phyloP scores from a whole-genome alignment of 2,329 filamentous ascomycete species.

The Xylariomycetidae sp. region DNA sequence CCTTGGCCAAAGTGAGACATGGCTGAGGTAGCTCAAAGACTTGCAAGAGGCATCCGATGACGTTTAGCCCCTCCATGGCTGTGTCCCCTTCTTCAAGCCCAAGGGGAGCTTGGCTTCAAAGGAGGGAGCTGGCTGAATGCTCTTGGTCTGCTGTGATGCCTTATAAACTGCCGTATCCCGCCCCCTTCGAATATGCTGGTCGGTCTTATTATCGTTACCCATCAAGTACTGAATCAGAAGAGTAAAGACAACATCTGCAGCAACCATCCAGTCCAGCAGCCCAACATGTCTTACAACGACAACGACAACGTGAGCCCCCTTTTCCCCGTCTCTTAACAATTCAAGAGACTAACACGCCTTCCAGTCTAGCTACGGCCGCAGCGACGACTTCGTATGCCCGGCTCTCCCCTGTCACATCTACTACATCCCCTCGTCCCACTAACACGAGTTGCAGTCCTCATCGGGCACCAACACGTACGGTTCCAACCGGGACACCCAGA shows the following conservation, averaged over 20 bases:
- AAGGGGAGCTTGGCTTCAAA: too few relatives aligned
- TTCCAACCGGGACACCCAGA: conserved; percentile 6
- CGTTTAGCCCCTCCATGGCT: too few relatives aligned
- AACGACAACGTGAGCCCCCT: conserved; percentile 30
- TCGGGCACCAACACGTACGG: conserved; percentile 3
- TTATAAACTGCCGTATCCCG: too few relatives aligned
- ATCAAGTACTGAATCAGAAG: conserved; percentile 1
- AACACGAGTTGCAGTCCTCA: too few relatives aligned
- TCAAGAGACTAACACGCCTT: conserved; percentile 1
- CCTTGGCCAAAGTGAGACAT: too few relatives aligned
- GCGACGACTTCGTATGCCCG: conserved; percentile 1
- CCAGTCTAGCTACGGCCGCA: conserved; percentile 17
- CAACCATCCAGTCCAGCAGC: too few relatives aligned
- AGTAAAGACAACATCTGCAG: conserved; percentile 2
- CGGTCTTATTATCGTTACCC: conserved; percentile 1
- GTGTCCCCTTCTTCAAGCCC: too few relatives aligned
- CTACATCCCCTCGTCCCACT: not conserved
- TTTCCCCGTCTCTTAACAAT: not conserved
- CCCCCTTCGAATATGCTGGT: too few relatives aligned
- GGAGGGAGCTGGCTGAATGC: too few relatives aligned
- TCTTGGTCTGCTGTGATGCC: too few relatives aligned
- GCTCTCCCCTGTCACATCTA: conserved; percentile 6
- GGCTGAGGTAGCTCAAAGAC: too few relatives aligned
- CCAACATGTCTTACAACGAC: conserved; percentile 41
- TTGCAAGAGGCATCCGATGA: too few relatives aligned